phyloP scores from a whole-genome alignment of 2,329 filamentous ascomycete genomes.

The Metarhizium guizhouense region DNA sequence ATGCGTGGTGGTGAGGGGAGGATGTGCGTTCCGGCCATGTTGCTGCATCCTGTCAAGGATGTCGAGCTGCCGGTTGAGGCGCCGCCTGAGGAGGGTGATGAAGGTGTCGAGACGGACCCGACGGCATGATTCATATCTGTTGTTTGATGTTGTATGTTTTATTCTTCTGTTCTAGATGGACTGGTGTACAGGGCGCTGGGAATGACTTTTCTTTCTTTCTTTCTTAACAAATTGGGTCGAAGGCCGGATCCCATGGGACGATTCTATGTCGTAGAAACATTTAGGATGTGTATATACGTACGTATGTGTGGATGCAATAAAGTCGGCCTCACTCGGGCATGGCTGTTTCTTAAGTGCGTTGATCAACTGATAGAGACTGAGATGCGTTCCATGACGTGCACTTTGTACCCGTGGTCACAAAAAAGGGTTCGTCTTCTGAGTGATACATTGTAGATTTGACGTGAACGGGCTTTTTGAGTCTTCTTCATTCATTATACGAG shows the following conservation, averaged over 20 bases:
- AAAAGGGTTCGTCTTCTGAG: background rate
- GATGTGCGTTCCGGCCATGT: constrained; percentile 86
- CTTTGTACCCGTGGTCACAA: background rate
- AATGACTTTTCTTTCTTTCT: background rate
- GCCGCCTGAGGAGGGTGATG: constrained; percentile 37
- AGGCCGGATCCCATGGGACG: background rate
- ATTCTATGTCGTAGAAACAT: background rate
- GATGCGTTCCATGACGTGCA: background rate
- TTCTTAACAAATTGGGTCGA: no score
- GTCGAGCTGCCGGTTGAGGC: constrained; percentile 58
- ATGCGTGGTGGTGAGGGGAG: constrained; percentile 66
- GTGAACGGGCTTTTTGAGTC: background rate
- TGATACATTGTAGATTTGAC: background rate
- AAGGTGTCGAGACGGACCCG: constrained; percentile 35
- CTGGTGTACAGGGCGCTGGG: constrained; percentile 4
- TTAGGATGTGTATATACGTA: background rate
- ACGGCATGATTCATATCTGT: constrained; percentile 16
- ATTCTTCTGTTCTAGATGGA: background rate
- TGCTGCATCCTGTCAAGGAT: constrained; percentile 81
- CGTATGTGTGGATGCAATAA: background rate
- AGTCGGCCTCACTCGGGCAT: background rate
- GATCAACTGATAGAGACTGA: background rate
- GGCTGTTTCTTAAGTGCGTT: background rate
- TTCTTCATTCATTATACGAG: constrained; percentile 1
- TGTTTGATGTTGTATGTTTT: background rate